Conservation (phyloP, 2,329 filamentous ascomycete genomes). For the Ilyonectria destructans region DNA sequence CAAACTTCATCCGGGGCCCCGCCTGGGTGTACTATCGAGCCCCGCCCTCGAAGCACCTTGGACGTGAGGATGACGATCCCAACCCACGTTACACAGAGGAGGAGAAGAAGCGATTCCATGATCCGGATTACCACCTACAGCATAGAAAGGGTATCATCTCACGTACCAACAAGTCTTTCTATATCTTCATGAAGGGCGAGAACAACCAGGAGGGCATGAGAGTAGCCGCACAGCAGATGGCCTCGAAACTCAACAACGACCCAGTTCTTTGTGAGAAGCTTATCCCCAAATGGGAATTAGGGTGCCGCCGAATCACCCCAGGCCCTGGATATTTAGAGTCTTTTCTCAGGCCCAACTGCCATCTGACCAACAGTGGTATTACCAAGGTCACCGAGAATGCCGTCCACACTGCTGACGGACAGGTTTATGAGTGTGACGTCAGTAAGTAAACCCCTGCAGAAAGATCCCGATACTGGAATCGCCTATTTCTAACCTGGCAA, state of each 20-base stretch:
- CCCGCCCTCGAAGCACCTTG: constrained; percentile 51
- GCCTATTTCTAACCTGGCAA: neutral
- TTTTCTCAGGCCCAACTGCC: constrained; percentile 40
- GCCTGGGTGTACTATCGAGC: constrained; percentile 56
- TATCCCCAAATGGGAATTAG: constrained; percentile 45
- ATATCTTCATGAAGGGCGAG: constrained; percentile 50
- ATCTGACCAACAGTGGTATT: constrained; percentile 41
- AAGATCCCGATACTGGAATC: neutral
- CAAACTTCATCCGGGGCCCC: constrained; percentile 54
- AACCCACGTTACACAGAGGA: constrained; percentile 51
- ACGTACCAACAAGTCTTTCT: constrained; percentile 54
- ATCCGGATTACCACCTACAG: constrained; percentile 67
- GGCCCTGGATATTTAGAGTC: constrained; percentile 44
- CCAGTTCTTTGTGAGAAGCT: constrained; percentile 41
- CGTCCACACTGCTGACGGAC: constrained; percentile 40
- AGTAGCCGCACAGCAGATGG: constrained; percentile 44
- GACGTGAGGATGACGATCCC: constrained; percentile 49
- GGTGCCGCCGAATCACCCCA: constrained; percentile 41
- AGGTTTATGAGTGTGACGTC: constrained; percentile 43
- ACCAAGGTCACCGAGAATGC: constrained; percentile 40
- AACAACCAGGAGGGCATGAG: constrained; percentile 44
- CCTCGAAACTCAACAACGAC: constrained; percentile 42
- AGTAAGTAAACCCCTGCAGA: constrained; percentile 31
- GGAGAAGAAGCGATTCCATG: constrained; percentile 65
- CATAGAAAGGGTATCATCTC: constrained; percentile 60